Evolutionary conservation across 352 stramenopile species (phyloP), one percentile per base, ranked within the genome.

Genomic region (Pythium folliculosum): DNA sequence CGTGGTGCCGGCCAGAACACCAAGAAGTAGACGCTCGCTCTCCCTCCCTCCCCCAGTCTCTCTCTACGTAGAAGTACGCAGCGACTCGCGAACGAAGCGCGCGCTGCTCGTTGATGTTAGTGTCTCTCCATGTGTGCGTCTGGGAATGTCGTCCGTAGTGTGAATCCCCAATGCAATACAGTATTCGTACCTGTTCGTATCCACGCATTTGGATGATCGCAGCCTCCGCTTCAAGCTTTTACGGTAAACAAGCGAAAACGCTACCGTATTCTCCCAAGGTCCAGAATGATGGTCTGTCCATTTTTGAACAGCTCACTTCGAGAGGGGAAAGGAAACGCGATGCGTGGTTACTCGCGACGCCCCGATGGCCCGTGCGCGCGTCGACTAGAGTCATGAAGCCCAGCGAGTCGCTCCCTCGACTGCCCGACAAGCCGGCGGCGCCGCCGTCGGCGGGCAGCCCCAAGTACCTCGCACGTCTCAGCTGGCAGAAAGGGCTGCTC

Each of bases 401-500:
- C 16, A 62, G 53, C 45, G 62, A 63, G 30, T 48, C 52, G 43
- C 53, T 69, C 5, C 62, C 62, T 30, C 45, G 62, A 19, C 62
- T 69, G 38, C 3, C 57, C 7, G 21, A 60, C 19, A 40, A 30
- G 44, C 38, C 25, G 38, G 9, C 38, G 38, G 38, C 38, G 38
- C 17, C 38, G 38, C 2, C 38, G 38, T 44, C 38, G 14, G 38
- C 38, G 38, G 57, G 27, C 1, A 58, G 51, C 22, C 43, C 60
- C 60, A 73, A 69, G 17, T 88, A 77, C 40, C 70, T 86, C 0
- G 81, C 71, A 3, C 77, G 81, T 9, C 78, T 87, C 63, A 88
- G 81, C 63, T 89, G 81, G 81, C 73, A 89, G 21, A 77, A 67
- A 49, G 67, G 63, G n/a, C 52, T 89, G 37, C 50, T 89, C n/a